Conservation (phyloP, 2,329 filamentous ascomycete species). For the Aureobasidium pullulans region DNA sequence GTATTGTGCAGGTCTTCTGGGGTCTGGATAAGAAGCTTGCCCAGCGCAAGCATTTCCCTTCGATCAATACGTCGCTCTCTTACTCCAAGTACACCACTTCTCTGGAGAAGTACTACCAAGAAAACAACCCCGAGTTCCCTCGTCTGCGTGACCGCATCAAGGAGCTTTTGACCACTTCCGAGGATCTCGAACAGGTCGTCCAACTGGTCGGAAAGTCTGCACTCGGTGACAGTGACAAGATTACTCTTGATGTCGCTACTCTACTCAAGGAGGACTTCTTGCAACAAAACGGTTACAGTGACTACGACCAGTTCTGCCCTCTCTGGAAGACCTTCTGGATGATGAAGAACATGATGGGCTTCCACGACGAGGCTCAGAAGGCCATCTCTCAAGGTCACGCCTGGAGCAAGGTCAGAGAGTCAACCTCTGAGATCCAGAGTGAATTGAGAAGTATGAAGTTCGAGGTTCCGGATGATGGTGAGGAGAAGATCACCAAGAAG, state of each 20-base stretch:
- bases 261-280: conserved; percentile 97
- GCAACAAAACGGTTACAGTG: conserved; percentile 97
- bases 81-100: conserved; percentile 94
- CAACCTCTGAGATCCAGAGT: conserved; percentile 77
- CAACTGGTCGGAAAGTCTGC: conserved; percentile 97
- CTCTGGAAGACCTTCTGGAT: conserved; percentile 99
- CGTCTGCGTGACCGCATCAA: conserved; percentile 86
- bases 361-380: conserved; percentile 97
- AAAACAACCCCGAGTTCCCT: conserved; percentile 90
- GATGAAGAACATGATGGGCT: conserved; percentile 99
- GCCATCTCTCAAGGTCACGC: conserved; percentile 81
- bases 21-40: conserved; percentile 99
- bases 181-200: conserved; percentile 96
- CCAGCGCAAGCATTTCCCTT: conserved; percentile 98
- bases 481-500: conserved; percentile 78
- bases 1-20: conserved; percentile 99
- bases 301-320: conserved; percentile 98
- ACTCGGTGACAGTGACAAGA: conserved; percentile 94
- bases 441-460: conserved; percentile 93
- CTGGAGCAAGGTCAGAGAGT: conserved; percentile 89
- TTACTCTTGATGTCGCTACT: conserved; percentile 84
- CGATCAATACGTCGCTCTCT: conserved; percentile 87
- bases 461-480: conserved; percentile 77
- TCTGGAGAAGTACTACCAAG: conserved; percentile 89
- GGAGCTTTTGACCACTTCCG: conserved; percentile 87